Evolutionary conservation across 148 eudicot species (phyloP), one percentile per base, ranked within the genome.

Genomic region (Simmondsia chinensis): DNA sequence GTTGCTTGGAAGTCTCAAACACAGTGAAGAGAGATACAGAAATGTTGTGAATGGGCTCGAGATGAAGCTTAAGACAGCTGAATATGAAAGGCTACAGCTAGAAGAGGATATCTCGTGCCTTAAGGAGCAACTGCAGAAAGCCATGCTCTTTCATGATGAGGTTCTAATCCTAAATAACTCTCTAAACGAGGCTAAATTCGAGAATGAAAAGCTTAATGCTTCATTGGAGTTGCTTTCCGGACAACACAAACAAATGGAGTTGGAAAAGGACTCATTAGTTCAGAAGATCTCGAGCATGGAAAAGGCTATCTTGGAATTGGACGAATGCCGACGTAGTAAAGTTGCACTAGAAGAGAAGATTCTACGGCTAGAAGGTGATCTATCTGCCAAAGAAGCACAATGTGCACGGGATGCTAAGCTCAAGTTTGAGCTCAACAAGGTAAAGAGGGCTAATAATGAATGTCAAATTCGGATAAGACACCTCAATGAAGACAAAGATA

Each of bases 401-500:
- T 54, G 48, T 49, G 51, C 53, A 5, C 75, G 79, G 59, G 72
- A 76, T 60, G 76, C 75, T 18, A 77, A 82, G 54, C 59, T 83
- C 28, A 72, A 52, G 58, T 48, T 70, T 61, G 89, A 87, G 60
- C 63, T 87, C 15, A 51, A 45, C 34, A 53, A 60, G 50, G 31
- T 77, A 17, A 73, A 63, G 54, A 69, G 77, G 59, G 71, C 46
- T 49, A 83, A 78, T 39, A 51, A 45, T 54, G 75, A 77, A 60
- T 58, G 75, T 19, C 79, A 61, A 56, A 53, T 58, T 50, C 73
- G 73, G 54, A 57, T 81, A 50, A 68, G 62, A 39, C 69, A 55
- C 35, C 77, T 84, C 21, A 75, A 84, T 65, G 76, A 64, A 39
- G 94, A 84, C 45, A 78, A 64, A 54, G 60, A 66, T 23, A 73